These are phyloP conservation scores for Aspergillus avenaceus DNA, from an alignment of 495 filamentous ascomycete genomes.

Conservation along the genomic window DNA sequence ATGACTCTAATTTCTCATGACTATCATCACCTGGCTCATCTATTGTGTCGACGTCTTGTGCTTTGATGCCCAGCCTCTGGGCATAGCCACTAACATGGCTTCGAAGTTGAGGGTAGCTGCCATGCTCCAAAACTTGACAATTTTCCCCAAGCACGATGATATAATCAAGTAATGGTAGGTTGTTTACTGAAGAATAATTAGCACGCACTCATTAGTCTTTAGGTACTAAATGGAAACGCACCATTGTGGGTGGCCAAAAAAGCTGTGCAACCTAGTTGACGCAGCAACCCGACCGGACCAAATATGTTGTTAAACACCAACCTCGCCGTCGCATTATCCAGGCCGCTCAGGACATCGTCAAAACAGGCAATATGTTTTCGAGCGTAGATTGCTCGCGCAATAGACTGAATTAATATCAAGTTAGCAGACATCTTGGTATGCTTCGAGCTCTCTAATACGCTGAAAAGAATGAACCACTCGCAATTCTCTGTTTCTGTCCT, in stretches of 20 bases:
- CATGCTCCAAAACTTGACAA: conserved; percentile 12
- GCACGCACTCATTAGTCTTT: background rate
- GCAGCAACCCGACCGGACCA: conserved; percentile 35
- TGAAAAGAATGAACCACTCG: background rate
- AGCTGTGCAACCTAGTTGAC: conserved; percentile 18
- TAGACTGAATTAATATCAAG: conserved; percentile 8
- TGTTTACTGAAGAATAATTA: background rate
- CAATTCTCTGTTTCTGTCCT: conserved; percentile 39
- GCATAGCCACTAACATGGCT: background rate
- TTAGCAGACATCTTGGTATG: too few species aligned
- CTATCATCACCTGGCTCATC: background rate
- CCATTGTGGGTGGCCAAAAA: conserved; percentile 17
- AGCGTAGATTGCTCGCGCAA: conserved; percentile 47
- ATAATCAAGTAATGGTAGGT: conserved; percentile 8
- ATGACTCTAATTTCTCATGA: background rate
- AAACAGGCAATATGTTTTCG: conserved; percentile 37
- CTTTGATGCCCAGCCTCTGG: background rate
- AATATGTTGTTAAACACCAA: conserved; percentile 44
- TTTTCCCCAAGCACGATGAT: conserved; percentile 12
- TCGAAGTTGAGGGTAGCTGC: conserved; percentile 8
- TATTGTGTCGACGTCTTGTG: background rate
- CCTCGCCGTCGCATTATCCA: conserved; percentile 45
- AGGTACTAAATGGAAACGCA: background rate
- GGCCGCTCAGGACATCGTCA: conserved; percentile 47
- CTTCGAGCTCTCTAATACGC: background rate